phyloP scores from a whole-genome alignment of 108 stramenopile genomes.

The Thalassiosira profunda region DNA sequence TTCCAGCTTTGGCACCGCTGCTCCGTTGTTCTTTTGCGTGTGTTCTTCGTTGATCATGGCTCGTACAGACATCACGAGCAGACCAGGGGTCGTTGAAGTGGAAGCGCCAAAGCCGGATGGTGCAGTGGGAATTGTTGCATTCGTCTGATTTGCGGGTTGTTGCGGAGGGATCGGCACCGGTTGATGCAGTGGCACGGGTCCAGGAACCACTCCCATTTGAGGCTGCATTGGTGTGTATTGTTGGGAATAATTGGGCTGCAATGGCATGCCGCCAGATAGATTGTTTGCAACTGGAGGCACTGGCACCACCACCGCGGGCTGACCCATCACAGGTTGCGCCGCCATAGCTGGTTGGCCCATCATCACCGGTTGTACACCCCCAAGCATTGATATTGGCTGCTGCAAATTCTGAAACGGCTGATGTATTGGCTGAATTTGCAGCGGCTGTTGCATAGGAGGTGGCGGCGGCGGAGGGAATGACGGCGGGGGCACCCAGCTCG shows the following conservation, averaged over 20 bases:
- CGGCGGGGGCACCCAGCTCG: slow-evolving; percentile 50
- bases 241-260: neutral
- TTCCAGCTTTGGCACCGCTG: slow-evolving; percentile 28
- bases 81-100: slow-evolving; percentile 27
- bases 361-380: neutral
- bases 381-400: too few relatives aligned
- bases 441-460: slow-evolving; percentile 5
- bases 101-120: slow-evolving; percentile 15
- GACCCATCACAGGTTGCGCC: too few relatives aligned
- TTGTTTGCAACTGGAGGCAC: too few relatives aligned
- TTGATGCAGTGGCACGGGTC: neutral
- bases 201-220: too few relatives aligned
- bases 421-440: neutral
- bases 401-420: too few relatives aligned
- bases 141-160: neutral
- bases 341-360: neutral
- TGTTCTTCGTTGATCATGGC: slow-evolving; percentile 50
- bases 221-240: too few relatives aligned
- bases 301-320: too few relatives aligned
- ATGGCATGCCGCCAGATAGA: too few relatives aligned
- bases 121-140: neutral
- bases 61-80: slow-evolving; percentile 48
- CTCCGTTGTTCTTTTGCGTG: slow-evolving; percentile 7
- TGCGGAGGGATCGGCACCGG: slow-evolving; percentile 1
- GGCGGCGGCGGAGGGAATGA: slow-evolving; percentile 29